These are phyloP conservation scores for Effrenium voratum DNA, from an alignment of 73 alveolate genomes.

Conservation along the genomic window DNA sequence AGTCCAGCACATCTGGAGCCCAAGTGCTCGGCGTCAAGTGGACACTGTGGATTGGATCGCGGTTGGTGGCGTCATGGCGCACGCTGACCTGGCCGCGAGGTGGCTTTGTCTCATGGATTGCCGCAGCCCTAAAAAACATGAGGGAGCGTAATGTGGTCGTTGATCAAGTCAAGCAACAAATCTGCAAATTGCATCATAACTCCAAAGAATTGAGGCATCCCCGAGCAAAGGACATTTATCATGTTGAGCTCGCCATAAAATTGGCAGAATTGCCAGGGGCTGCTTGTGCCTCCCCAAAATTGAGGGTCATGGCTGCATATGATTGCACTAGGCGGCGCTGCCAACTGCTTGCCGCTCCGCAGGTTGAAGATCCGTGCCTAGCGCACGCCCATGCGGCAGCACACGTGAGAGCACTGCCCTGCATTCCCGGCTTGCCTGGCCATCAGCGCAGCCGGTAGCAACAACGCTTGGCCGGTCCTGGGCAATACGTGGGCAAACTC, in stretches of 20 bases:
- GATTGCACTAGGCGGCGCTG: background rate
- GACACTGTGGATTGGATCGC: constrained; percentile 57
- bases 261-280: no score
- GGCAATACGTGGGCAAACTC: no score
- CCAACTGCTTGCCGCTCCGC: constrained; percentile 5
- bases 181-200: no score
- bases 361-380: constrained; percentile 37
- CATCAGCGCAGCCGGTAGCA: constrained; percentile 82
- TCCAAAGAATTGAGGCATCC: no score
- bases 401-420: background rate
- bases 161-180: no score
- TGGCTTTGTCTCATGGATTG: no score
- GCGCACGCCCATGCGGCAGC: background rate
- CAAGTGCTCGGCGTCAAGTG: constrained; percentile 26
- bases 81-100: constrained; percentile 18
- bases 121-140: no score
- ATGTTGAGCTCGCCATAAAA: no score
- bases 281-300: background rate
- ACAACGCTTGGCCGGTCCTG: constrained; percentile 82
- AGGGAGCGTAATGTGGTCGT: no score
- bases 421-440: constrained; percentile 31
- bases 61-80: constrained; percentile 89
- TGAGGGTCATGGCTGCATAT: background rate
- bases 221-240: no score
- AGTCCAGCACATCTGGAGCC: no score